Conservation (phyloP, 2,329 filamentous ascomycete species). For the Fusarium guadeloupense region DNA sequence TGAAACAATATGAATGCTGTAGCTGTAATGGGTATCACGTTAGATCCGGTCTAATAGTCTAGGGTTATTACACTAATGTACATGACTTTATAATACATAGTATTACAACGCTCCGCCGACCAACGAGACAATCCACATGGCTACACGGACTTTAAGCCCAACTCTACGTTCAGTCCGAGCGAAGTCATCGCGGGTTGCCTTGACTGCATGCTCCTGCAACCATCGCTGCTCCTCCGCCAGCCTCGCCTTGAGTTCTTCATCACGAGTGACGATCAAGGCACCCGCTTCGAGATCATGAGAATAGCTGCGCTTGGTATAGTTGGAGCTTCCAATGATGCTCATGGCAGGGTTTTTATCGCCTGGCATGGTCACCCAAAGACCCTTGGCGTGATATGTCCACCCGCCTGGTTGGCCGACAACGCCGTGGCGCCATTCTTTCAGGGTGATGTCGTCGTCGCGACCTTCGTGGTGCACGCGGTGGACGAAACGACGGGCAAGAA, state of each 20-base stretch:
- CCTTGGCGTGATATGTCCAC: constrained; percentile 99
- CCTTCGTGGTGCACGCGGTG: constrained; percentile 60
- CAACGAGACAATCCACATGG: constrained; percentile 92
- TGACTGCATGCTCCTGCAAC: constrained; percentile 77
- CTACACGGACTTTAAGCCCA: constrained; percentile 81
- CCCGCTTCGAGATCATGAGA: constrained; percentile 91
- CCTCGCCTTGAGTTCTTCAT: constrained; percentile 74
- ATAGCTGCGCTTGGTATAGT: constrained; percentile 96
- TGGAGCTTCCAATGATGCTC: constrained; percentile 88
- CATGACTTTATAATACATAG: constrained; percentile 10
- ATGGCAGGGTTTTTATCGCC: constrained; percentile 74
- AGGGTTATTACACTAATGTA: constrained; percentile 32
- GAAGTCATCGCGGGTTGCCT: constrained; percentile 80
- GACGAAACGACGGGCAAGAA: constrained; percentile 85
- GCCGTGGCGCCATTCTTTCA: constrained; percentile 90
- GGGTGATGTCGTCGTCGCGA: constrained; percentile 66
- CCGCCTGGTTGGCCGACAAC: constrained; percentile 81
- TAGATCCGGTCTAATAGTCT: background rate
- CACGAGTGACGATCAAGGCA: constrained; percentile 82
- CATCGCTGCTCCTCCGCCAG: constrained; percentile 83
- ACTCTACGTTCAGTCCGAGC: constrained; percentile 84
- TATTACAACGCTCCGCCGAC: constrained; percentile 84
- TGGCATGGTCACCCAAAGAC: constrained; percentile 85
- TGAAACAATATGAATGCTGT: background rate
- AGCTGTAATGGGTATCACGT: constrained; percentile 25